Percentiles rank a stretch among this genome's conserved stretches.
Conservation (phyloP, 129 eudicot genomes). For the Arctium lappa region DNA sequence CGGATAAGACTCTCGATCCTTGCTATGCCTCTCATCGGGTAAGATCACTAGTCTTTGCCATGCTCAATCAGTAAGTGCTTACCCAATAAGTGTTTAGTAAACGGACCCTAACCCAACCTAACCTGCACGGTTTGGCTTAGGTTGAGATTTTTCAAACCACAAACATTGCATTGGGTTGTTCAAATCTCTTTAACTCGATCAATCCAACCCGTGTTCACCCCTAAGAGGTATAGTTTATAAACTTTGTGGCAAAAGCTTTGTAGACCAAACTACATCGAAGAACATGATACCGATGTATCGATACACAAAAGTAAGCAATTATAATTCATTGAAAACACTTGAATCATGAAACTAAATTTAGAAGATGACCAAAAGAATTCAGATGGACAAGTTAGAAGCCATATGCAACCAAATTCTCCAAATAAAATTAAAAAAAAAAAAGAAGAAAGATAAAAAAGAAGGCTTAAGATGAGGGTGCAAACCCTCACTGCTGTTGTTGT, state of each 20-base stretch:
- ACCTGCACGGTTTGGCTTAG: not conserved
- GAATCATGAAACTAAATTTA: slow-evolving; percentile 19
- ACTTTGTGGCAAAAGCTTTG: not conserved
- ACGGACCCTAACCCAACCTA: not conserved
- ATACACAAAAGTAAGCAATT: slow-evolving; percentile 1
- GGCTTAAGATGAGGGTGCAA: slow-evolving; percentile 11
- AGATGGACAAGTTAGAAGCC: slow-evolving; percentile 25
- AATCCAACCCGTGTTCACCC: no score
- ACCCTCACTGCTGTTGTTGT: slow-evolving; percentile 35
- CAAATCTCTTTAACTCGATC: no score
- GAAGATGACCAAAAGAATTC: slow-evolving; percentile 10
- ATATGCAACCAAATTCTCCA: slow-evolving; percentile 15
- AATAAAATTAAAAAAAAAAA: not conserved
- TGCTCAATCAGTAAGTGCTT: no score
- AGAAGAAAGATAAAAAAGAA: slow-evolving; percentile 8
- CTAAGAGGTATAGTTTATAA: no score
- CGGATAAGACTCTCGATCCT: no score
- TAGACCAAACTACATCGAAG: not conserved
- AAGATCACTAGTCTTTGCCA: no score
- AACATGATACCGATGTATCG: not conserved
- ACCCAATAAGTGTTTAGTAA: no score
- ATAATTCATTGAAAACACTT: slow-evolving; percentile 7
- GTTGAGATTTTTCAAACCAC: not conserved
- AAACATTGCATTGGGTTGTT: no score
- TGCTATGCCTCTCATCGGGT: no score